A percentile compares a stretch with the other conserved stretches of the same genome.
Conservation (phyloP, 2,329 filamentous ascomycete species). For the Trichophyton verrucosum region DNA sequence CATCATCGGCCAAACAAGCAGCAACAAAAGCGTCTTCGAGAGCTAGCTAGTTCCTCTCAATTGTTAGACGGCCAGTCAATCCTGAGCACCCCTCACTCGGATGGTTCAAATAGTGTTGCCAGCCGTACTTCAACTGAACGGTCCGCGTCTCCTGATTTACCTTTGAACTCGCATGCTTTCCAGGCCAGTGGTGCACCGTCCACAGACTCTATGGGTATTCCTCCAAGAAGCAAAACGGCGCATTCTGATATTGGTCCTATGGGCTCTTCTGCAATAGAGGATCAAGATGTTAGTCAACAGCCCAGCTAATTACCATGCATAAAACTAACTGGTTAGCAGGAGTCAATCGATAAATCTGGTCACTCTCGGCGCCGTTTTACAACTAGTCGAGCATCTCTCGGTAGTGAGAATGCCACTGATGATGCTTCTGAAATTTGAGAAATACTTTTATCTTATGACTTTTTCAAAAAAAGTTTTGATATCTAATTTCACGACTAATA, state of each 20-base stretch:
- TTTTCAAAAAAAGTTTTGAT: neutral
- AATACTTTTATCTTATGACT: neutral
- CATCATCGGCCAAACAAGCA: constrained; percentile 72
- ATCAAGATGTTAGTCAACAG: neutral
- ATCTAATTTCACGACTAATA: neutral
- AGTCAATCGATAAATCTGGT: neutral
- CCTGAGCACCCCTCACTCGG: constrained; percentile 13
- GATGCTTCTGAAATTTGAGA: neutral
- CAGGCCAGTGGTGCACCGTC: constrained; percentile 19
- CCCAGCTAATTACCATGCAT: neutral
- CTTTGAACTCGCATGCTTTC: constrained; percentile 26
- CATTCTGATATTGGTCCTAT: neutral
- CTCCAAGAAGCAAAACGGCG: neutral
- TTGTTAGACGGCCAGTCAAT: constrained; percentile 33
- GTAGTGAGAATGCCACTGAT: neutral
- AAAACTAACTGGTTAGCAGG: neutral
- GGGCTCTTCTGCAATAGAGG: neutral
- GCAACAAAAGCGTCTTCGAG: constrained; percentile 65
- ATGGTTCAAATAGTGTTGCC: constrained; percentile 23
- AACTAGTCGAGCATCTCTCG: neutral
- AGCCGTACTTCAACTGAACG: constrained; percentile 30
- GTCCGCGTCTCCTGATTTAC: constrained; percentile 26
- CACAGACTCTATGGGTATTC: neutral
- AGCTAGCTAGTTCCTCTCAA: constrained; percentile 67
- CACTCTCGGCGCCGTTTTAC: neutral